Conservation (phyloP, 352 stramenopile genomes). For the Pythium volutum region DNA sequence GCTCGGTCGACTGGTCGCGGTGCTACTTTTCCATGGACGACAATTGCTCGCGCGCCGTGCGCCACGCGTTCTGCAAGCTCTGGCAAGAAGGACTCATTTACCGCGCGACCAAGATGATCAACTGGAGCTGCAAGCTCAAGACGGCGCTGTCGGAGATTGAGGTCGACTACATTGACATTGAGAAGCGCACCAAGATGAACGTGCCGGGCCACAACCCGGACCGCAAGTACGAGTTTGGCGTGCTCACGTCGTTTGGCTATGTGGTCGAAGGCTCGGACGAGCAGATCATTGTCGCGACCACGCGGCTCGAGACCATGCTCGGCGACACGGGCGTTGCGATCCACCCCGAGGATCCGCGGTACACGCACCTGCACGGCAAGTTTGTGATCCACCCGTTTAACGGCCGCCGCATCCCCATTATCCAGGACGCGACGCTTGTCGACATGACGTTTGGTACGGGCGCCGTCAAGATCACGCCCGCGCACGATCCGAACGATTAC, state of each 20-base stretch:
- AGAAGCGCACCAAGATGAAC: constrained; percentile 93
- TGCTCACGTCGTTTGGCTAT: constrained; percentile 98
- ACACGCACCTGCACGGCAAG: constrained; percentile 99
- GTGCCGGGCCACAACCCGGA: constrained; percentile 96
- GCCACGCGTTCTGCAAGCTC: constrained; percentile 95
- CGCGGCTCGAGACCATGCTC: constrained; percentile 99
- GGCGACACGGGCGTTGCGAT: constrained; percentile 98
- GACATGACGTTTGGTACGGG: constrained; percentile 99
- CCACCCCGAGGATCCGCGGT: constrained; percentile 98
- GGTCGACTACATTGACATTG: constrained; percentile 99
- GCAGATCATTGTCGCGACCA: constrained; percentile 87
- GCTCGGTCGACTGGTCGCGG: constrained; percentile 96
- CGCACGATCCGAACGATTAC: constrained; percentile 99
- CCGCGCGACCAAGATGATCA: constrained; percentile 97
- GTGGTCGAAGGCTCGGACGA: constrained; percentile 89
- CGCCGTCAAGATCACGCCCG: constrained; percentile 99
- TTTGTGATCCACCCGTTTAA: constrained; percentile 98
- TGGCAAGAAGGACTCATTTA: constrained; percentile 96
- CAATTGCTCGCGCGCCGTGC: constrained; percentile 95
- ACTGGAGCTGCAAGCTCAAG: constrained; percentile 99
- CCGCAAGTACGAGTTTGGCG: constrained; percentile 99
- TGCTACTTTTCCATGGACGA: constrained; percentile 99
- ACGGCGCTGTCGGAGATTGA: constrained; percentile 95
- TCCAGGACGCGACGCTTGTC: constrained; percentile 94
- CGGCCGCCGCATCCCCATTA: constrained; percentile 95